Evolutionary conservation across 306 rosid genomes (phyloP).

Genomic region (Trifolium fragiferum): DNA sequence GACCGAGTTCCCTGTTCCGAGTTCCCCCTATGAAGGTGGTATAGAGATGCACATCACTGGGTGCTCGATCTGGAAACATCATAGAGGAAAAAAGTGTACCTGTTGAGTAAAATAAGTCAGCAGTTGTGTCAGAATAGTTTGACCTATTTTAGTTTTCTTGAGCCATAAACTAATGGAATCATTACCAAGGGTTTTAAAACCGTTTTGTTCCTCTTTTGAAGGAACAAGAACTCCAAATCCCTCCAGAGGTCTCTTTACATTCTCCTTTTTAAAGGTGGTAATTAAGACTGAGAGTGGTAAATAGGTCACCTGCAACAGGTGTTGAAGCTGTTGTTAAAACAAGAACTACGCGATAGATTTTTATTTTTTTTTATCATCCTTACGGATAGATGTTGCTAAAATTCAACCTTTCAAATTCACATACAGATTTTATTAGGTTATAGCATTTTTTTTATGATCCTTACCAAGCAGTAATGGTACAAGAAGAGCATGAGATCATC

Average conservation of each 20-base stretch:
- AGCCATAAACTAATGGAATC: constrained; percentile 40
- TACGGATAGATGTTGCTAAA: constrained; percentile 21
- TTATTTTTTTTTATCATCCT: neutral
- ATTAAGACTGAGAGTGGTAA: constrained; percentile 81
- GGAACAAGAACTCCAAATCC: constrained; percentile 98
- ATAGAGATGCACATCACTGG: constrained; percentile 71
- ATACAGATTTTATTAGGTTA: constrained; percentile 17
- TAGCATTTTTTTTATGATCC: constrained; percentile 14
- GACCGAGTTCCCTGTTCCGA: constrained; percentile 75
- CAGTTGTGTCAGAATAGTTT: constrained; percentile 31
- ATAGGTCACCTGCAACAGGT: constrained; percentile 71
- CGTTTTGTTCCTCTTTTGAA: constrained; percentile 77
- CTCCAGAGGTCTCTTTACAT: constrained; percentile 85
- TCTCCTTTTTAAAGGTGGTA: constrained; percentile 80
- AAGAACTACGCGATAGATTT: neutral
- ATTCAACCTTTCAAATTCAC: constrained; percentile 22
- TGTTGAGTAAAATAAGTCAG: constrained; percentile 47
- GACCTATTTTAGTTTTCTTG: constrained; percentile 24
- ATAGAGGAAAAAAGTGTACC: constrained; percentile 94
- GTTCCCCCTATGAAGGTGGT: constrained; percentile 91
- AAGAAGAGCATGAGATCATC: constrained; percentile 21
- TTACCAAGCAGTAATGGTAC: constrained; percentile 5
- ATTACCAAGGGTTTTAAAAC: constrained; percentile 89
- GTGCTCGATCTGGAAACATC: constrained; percentile 98
- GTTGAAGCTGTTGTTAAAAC: constrained; percentile 30